Evolutionary conservation across 306 rosid genomes (phyloP).

Genomic region (Ammopiptanthus mongolicus): DNA sequence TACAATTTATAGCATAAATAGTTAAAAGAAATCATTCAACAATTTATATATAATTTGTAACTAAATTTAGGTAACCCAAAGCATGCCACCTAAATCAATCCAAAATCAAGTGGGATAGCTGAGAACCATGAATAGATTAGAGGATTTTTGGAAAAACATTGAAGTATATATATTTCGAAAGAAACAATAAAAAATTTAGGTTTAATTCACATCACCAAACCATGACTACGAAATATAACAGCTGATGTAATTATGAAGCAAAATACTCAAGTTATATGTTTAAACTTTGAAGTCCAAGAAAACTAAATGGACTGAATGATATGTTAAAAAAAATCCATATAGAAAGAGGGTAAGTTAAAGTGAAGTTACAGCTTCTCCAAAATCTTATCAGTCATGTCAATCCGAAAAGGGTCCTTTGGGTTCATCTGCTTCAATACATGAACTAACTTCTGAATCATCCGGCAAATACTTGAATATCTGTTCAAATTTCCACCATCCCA

Average conservation of each 20-base stretch:
- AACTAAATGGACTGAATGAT: not conserved
- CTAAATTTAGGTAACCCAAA: not conserved
- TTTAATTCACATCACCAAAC: not conserved
- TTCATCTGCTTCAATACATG: conserved; percentile 69
- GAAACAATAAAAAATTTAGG: not conserved
- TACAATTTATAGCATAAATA: not conserved
- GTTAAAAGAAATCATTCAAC: not conserved
- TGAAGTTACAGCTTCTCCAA: conserved; percentile 69
- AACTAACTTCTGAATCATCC: conserved; percentile 73
- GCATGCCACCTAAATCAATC: not conserved
- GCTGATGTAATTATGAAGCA: not conserved
- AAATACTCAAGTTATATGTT: not conserved
- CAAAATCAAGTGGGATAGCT: not conserved
- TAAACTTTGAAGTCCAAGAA: not conserved
- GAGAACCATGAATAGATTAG: not conserved
- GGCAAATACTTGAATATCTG: conserved; percentile 67
- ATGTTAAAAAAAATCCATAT: not conserved
- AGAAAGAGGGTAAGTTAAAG: not conserved
- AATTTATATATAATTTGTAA: not conserved
- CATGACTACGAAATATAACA: not conserved
- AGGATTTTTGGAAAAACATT: not conserved
- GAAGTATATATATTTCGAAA: not conserved
- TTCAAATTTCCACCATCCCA: conserved; percentile 7
- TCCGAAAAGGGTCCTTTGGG: conserved; percentile 64
- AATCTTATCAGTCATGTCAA: conserved; percentile 71